Conservation (phyloP, 164 flowering plant species). For the Protea cynaroides region DNA sequence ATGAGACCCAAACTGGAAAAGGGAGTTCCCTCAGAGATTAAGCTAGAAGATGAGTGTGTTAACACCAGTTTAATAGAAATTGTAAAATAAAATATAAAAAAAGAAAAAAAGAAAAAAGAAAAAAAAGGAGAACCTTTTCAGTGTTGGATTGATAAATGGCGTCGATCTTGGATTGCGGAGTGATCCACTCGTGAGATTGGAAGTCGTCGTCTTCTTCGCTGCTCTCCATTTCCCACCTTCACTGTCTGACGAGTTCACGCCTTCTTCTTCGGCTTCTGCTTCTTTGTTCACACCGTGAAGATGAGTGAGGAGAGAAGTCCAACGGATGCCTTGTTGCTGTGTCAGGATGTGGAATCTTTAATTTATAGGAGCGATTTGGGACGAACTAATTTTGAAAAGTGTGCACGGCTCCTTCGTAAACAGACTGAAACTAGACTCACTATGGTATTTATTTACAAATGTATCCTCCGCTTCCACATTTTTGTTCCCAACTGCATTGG, state of each 20-base stretch:
- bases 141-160: slow-evolving; percentile 75
- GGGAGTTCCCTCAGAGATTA: background rate
- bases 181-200: slow-evolving; percentile 76
- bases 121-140: slow-evolving; percentile 51
- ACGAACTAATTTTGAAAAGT: too few relatives aligned
- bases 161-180: slow-evolving; percentile 82
- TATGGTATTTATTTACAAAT: too few relatives aligned
- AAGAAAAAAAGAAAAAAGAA: background rate
- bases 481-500: too few relatives aligned
- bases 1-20: background rate
- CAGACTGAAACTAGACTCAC: too few relatives aligned
- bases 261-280: background rate
- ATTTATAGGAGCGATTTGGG: too few relatives aligned
- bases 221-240: slow-evolving; percentile 56
- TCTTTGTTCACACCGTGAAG: background rate
- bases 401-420: too few relatives aligned
- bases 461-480: too few relatives aligned
- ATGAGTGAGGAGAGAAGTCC: background rate
- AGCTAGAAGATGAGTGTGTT: background rate
- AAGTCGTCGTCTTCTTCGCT: slow-evolving; percentile 92
- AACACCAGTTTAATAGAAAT: background rate
- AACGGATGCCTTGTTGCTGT: too few relatives aligned
- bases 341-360: too few relatives aligned
- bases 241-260: background rate
- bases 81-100: background rate